Conservation (phyloP, 345 rosid genomes). For the Brassica nigra region DNA sequence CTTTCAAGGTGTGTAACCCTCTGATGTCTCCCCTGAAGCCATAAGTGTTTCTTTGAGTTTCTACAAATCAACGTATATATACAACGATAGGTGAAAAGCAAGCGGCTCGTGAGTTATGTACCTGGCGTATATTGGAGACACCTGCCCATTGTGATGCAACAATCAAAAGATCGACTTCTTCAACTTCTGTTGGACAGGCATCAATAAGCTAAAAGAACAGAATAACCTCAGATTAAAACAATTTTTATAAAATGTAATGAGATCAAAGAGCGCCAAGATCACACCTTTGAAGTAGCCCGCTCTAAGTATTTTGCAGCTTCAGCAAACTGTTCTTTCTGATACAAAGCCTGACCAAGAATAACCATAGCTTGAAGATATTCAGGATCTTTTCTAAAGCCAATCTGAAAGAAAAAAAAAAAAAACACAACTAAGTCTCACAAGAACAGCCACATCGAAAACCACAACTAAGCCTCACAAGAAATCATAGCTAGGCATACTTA, state of each 20-base stretch:
- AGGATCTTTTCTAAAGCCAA: conserved; percentile 76
- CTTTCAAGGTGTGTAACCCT: conserved; percentile 79
- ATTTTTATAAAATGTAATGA: background rate
- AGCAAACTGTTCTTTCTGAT: conserved; percentile 52
- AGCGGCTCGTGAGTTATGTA: conserved; percentile 8
- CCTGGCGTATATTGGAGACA: conserved; percentile 66
- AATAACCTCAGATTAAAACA: background rate
- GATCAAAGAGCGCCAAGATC: conserved; percentile 13
- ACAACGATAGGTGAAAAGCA: conserved; percentile 3
- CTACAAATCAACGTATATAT: background rate
- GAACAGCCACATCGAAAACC: conserved; percentile 38
- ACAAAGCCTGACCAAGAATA: conserved; percentile 71
- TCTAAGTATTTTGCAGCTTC: conserved; percentile 74
- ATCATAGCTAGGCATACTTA: conserved; percentile 31
- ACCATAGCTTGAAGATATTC: conserved; percentile 58
- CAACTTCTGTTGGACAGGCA: conserved; percentile 50
- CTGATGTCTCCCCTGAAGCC: conserved; percentile 61
- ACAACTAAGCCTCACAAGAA: conserved; percentile 41
- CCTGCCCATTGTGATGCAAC: conserved; percentile 88
- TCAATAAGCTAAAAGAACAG: conserved; percentile 54
- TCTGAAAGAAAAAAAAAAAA: conserved; percentile 40
- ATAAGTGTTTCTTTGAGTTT: conserved; percentile 3
- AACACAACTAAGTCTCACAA: conserved; percentile 36
- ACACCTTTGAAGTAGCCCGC: conserved; percentile 73
- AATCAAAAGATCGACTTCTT: conserved; percentile 65